Conservation (phyloP, 768 basidiomycete species). For the Flagelloscypha sp. region DNA sequence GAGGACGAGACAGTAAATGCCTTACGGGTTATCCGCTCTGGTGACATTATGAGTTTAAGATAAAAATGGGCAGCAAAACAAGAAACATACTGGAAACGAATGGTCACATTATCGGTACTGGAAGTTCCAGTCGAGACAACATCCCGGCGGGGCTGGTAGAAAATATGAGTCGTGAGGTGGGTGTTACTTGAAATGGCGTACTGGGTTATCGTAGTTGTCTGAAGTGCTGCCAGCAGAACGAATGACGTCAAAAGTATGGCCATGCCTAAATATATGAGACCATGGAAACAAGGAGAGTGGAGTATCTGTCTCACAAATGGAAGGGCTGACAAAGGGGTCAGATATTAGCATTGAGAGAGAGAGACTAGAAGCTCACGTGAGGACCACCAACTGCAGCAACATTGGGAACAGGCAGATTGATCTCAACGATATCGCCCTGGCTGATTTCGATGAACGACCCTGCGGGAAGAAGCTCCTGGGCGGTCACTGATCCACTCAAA, state of each 20-base stretch:
- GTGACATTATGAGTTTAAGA: too few relatives aligned
- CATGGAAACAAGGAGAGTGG: too few relatives aligned
- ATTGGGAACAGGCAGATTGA: conserved; percentile 30
- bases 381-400: conserved; percentile 28
- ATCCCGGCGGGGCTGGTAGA: conserved; percentile 29
- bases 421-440: conserved; percentile 37
- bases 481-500: conserved; percentile 17
- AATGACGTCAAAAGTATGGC: conserved; percentile 24
- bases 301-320: conserved; percentile 29
- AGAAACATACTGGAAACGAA: conserved; percentile 37
- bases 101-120: conserved; percentile 29
- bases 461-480: conserved; percentile 15
- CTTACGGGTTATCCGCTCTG: too few relatives aligned
- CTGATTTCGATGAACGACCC: conserved; percentile 33
- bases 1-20: too few relatives aligned
- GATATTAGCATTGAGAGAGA: background rate
- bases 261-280: too few relatives aligned
- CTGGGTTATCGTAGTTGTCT: conserved; percentile 44
- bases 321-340: conserved; percentile 37
- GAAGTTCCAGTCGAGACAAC: conserved; percentile 25
- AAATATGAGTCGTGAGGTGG: conserved; percentile 10
- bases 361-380: conserved; percentile 15
- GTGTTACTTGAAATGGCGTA: conserved; percentile 31
- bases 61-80: too few relatives aligned
- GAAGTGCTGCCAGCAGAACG: conserved; percentile 18